Evolutionary conservation across 352 stramenopile genomes (phyloP).

Genomic region (Globisporangium acanthophoron): DNA sequence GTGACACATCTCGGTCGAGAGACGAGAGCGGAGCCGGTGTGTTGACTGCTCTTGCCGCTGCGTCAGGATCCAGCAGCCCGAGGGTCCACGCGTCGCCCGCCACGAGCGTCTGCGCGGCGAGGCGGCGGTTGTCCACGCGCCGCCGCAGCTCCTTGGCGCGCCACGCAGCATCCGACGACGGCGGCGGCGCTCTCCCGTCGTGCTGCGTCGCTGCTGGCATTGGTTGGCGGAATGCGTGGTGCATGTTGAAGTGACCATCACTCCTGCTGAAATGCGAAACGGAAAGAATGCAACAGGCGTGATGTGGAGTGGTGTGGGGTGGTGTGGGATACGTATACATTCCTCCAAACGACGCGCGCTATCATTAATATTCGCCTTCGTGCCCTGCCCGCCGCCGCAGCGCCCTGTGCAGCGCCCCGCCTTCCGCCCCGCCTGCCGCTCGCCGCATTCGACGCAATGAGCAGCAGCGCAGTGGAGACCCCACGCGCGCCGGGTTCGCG

Average conservation of each 20-base stretch:
- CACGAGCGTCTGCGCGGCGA: constrained; percentile 11
- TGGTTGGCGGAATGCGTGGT: not conserved
- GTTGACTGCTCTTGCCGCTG: not conserved
- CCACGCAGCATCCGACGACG: constrained; percentile 6
- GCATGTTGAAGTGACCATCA: constrained; percentile 1
- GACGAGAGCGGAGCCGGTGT: not conserved
- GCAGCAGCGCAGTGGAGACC: not conserved
- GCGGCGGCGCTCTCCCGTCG: not conserved
- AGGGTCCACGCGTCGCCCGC: not conserved
- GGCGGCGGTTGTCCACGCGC: constrained; percentile 39
- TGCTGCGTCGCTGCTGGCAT: not conserved
- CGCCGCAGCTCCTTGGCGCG: constrained; percentile 45
- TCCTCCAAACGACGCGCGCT: too few species aligned
- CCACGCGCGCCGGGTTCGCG: constrained; percentile 11
- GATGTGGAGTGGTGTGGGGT: too few species aligned
- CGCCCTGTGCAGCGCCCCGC: too few species aligned
- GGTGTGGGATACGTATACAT: too few species aligned
- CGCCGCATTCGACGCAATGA: not conserved
- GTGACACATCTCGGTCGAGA: not conserved
- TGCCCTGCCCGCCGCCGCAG: not conserved
- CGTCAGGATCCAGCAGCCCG: not conserved
- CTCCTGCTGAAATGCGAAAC: not conserved
- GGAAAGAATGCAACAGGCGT: not conserved
- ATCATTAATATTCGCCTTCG: not conserved
- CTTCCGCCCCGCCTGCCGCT: too few species aligned